Evolutionary conservation across 2,329 filamentous ascomycete genomes (phyloP).

Genomic region (Fusarium lyarnte): DNA sequence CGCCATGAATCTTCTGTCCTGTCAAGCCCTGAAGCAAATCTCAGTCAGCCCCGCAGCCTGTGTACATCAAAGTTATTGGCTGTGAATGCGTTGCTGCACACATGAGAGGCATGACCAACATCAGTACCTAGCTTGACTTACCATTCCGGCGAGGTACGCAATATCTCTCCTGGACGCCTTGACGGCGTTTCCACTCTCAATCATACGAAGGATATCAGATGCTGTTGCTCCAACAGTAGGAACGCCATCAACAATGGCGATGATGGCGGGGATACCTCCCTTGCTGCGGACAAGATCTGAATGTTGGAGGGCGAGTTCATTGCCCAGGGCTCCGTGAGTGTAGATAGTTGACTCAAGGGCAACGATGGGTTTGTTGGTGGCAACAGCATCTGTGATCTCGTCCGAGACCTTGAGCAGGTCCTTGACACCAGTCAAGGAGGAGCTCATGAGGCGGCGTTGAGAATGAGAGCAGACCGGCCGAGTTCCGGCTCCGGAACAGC

Average conservation of each 20-base stretch:
- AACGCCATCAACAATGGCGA: slow-evolving; percentile 85
- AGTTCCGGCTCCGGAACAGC: slow-evolving; percentile 24
- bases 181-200: slow-evolving; percentile 71
- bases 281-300: slow-evolving; percentile 83
- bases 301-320: slow-evolving; percentile 77
- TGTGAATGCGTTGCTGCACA: not conserved
- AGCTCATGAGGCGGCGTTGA: slow-evolving; percentile 38
- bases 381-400: slow-evolving; percentile 82
- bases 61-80: not conserved
- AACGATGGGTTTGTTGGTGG: slow-evolving; percentile 81
- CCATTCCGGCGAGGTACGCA: slow-evolving; percentile 80
- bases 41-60: slow-evolving; percentile 13
- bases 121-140: slow-evolving; percentile 51
- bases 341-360: slow-evolving; percentile 97
- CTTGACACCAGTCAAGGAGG: slow-evolving; percentile 45
- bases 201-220: slow-evolving; percentile 78
- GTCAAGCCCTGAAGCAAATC: slow-evolving; percentile 27
- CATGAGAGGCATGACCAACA: not conserved
- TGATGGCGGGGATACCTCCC: slow-evolving; percentile 88
- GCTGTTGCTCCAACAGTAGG: slow-evolving; percentile 80
- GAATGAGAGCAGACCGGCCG: slow-evolving; percentile 20
- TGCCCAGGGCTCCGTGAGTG: slow-evolving; percentile 89
- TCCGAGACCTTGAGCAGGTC: slow-evolving; percentile 76
- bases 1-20: slow-evolving; percentile 77
- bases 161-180: slow-evolving; percentile 92